Evolutionary conservation across 2,329 filamentous ascomycete genomes (phyloP), one percentile per base, ranked within the genome.

Genomic region (Aquanectria penicillioides): DNA sequence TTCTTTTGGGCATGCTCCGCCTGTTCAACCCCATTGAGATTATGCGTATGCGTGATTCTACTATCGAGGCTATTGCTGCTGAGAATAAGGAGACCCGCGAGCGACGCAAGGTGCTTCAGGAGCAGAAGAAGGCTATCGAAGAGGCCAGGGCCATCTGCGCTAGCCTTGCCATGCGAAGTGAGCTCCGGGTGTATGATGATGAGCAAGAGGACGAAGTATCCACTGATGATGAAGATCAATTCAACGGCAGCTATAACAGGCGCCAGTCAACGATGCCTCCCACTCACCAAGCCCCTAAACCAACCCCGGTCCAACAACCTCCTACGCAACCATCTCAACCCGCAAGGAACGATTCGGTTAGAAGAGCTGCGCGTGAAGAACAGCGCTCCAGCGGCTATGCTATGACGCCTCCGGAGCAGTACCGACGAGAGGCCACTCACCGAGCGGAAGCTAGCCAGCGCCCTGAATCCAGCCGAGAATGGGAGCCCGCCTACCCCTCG

Each of bases 1-100:
- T 84, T 3, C 74, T 84, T 10, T 76, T 83, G 33, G 81, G 81
- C 25, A 82, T 84, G 79, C 77, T 83, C 43, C 74, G 78, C 25
- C 73, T 84, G 23, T 84, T 84, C 70, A 82, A 84, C 65, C 80
- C 81, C 7, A 78, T 82, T n/a, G 79, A 81, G 70, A 79, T 84
- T 28, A 68, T 84, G 37, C 74, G 76, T 61, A 81, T 84, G 79
- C 72, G 65, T 18, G 76, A 80, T 55, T 57, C 72, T 4, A 75
- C 75, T 5, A 77, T 84, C 29, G 81, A 84, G 68, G 78, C 77
- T 26, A 84, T 84, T 46, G 81, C 81, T 0, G 80, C 81, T 1
- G 81, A 84, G 72, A 83, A 83, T 67, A 82, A 81, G 74, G 80
- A 82, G 71, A 83, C 81, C 0, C 74, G 81, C 5, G 81, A 84